Percentiles rank a stretch among this genome's conserved stretches.
Conservation (phyloP, 495 filamentous ascomycete species). For the Aspergillus kassunensis region DNA sequence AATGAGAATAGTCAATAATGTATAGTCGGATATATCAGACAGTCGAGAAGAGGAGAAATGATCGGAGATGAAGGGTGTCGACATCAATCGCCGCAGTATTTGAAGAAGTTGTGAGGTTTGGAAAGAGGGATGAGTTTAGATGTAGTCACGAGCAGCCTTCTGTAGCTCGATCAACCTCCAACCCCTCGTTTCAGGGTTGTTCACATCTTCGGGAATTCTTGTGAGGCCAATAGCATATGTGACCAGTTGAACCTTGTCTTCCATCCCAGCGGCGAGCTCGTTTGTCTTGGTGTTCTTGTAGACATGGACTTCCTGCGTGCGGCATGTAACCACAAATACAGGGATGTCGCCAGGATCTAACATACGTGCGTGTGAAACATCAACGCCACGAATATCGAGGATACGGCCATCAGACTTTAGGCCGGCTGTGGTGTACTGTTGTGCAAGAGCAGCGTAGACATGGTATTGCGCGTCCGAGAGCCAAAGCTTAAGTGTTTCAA, state of each 20-base stretch:
- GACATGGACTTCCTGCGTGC: slow-evolving; percentile 97
- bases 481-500: slow-evolving; percentile 88
- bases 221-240: slow-evolving; percentile 98
- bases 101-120: background rate
- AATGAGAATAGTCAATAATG: slow-evolving; percentile 39
- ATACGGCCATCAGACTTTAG: slow-evolving; percentile 92
- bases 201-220: slow-evolving; percentile 87
- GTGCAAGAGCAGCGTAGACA: slow-evolving; percentile 88
- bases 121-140: slow-evolving; percentile 44
- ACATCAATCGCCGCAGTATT: slow-evolving; percentile 7
- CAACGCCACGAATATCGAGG: slow-evolving; percentile 89
- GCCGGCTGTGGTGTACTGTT: slow-evolving; percentile 90
- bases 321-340: slow-evolving; percentile 92
- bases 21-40: slow-evolving; percentile 39
- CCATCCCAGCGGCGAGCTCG: slow-evolving; percentile 94
- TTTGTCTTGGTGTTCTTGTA: slow-evolving; percentile 87
- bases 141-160: slow-evolving; percentile 95
- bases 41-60: slow-evolving; percentile 23
- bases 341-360: slow-evolving; percentile 96
- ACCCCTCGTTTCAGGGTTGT: slow-evolving; percentile 91
- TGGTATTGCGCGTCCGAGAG: slow-evolving; percentile 90
- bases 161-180: slow-evolving; percentile 98
- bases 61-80: slow-evolving; percentile 15
- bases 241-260: slow-evolving; percentile 95
- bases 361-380: slow-evolving; percentile 82